These are phyloP conservation scores for Solanum chilense DNA, from an alignment of 257 asterid species.

Conservation along the genomic window DNA sequence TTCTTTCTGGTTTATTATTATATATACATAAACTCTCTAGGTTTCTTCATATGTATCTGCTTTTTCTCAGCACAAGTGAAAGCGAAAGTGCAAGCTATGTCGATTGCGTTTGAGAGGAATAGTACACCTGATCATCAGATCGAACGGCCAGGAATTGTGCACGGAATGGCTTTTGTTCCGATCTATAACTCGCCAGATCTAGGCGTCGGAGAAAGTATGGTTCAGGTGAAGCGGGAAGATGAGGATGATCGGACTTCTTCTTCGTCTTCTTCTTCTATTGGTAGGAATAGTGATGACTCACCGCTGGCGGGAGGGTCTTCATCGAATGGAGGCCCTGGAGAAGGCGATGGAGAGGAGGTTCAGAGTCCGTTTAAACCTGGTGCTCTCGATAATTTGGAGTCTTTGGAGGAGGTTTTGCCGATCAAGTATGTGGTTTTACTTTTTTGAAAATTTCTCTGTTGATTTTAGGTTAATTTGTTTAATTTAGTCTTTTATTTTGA, in stretches of 20 bases:
- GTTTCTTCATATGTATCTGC: neutral
- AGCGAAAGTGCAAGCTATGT: constrained; percentile 8
- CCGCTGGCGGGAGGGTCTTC: neutral
- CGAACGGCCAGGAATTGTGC: constrained; percentile 24
- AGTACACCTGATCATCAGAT: constrained; percentile 25
- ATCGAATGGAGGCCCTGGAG: neutral
- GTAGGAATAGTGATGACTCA: constrained; percentile 31
- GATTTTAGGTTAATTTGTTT: neutral
- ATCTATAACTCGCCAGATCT: constrained; percentile 17
- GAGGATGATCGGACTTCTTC: constrained; percentile 2
- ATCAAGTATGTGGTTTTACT: constrained; percentile 3
- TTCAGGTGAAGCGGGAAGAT: constrained; percentile 1
- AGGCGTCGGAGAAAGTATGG: neutral
- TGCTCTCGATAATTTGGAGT: constrained; percentile 19
- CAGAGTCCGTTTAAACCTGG: constrained; percentile 26
- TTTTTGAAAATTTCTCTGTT: neutral
- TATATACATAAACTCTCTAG: neutral
- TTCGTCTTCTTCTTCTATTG: constrained; percentile 9
- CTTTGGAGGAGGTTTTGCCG: constrained; percentile 37
- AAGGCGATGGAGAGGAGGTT: constrained; percentile 27
- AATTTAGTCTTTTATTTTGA: neutral
- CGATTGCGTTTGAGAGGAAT: constrained; percentile 32
- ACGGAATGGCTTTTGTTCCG: constrained; percentile 13
- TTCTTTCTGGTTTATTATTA: neutral
- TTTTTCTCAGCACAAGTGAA: neutral